phyloP scores from a whole-genome alignment of 805 yeast species.

The Metschnikowia orientalis region DNA sequence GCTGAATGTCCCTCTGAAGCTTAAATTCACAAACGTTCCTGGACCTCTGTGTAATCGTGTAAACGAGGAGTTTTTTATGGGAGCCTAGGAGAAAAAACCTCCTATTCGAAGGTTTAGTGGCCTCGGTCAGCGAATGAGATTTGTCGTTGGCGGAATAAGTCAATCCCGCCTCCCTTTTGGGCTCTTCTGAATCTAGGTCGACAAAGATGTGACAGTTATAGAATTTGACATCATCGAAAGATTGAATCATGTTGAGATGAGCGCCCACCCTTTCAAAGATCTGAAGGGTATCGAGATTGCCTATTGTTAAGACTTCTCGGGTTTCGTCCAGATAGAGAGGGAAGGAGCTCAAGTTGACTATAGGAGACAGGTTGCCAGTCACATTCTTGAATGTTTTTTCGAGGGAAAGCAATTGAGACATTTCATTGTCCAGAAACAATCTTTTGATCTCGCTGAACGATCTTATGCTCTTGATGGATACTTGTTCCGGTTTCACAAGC shows the following conservation, averaged over 20 bases:
- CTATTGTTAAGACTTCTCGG: slow-evolving; percentile 25
- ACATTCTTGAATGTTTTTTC: slow-evolving; percentile 22
- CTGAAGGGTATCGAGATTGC: slow-evolving; percentile 21
- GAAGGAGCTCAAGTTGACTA: slow-evolving; percentile 17
- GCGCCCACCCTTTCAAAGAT: slow-evolving; percentile 30
- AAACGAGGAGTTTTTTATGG: slow-evolving; percentile 28
- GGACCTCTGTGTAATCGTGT: slow-evolving; percentile 25
- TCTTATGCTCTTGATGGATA: slow-evolving; percentile 17
- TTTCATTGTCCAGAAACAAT: slow-evolving; percentile 20
- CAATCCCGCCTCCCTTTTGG: too few relatives aligned
- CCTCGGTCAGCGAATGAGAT: too few relatives aligned
- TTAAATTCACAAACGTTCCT: slow-evolving; percentile 29
- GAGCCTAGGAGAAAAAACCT: slow-evolving; percentile 26
- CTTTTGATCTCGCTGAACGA: slow-evolving; percentile 25
- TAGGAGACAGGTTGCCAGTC: slow-evolving; percentile 16
- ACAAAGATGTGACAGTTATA: too few relatives aligned
- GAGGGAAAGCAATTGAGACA: slow-evolving; percentile 15
- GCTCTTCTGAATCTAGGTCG: too few relatives aligned
- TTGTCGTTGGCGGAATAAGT: too few relatives aligned
- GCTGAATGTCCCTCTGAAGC: slow-evolving; percentile 20
- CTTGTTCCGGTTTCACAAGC: slow-evolving; percentile 10
- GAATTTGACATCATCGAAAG: slow-evolving; percentile 24
- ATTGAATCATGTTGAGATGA: slow-evolving; percentile 30
- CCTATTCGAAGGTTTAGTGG: slow-evolving; percentile 13
- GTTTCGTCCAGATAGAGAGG: slow-evolving; percentile 18